Percentiles rank a stretch among this genome's conserved stretches.
phyloP scores from a whole-genome alignment of 2,329 filamentous ascomycete genomes.

The Sporothrix pallida region DNA sequence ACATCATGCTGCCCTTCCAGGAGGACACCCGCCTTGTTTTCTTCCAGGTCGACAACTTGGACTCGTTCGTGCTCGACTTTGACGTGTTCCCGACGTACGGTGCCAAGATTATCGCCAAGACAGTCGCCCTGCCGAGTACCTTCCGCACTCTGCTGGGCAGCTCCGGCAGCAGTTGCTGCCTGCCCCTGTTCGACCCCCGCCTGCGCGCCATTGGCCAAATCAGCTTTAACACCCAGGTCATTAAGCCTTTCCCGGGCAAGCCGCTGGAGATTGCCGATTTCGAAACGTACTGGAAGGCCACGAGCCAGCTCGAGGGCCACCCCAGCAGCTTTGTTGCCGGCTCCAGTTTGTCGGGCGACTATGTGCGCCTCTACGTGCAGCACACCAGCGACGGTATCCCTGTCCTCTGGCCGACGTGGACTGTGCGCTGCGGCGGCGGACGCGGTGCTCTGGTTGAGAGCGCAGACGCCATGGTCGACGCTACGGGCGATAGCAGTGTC shows the following conservation, averaged over 20 bases:
- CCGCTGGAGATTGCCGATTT: constrained; percentile 97
- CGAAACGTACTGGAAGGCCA: constrained; percentile 99
- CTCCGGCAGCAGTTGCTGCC: constrained; percentile 76
- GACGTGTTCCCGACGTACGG: constrained; percentile 98
- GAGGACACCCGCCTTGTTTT: constrained; percentile 93
- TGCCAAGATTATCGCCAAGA: constrained; percentile 95
- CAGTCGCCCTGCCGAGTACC: constrained; percentile 84
- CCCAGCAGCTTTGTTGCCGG: constrained; percentile 89
- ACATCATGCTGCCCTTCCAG: constrained; percentile 92
- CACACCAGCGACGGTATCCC: constrained; percentile 86
- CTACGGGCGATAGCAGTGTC: background rate
- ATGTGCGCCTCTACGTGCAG: constrained; percentile 89
- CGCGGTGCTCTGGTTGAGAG: background rate
- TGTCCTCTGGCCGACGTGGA: constrained; percentile 86
- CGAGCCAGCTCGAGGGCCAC: constrained; percentile 86
- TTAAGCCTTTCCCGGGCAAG: constrained; percentile 92
- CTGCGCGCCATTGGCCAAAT: constrained; percentile 92
- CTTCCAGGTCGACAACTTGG: constrained; percentile 93
- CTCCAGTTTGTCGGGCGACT: constrained; percentile 94
- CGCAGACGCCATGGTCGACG: constrained; percentile 5
- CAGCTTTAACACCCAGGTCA: constrained; percentile 91
- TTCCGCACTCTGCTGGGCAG: constrained; percentile 78
- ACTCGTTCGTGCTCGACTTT: constrained; percentile 93
- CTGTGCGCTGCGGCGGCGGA: constrained; percentile 69
- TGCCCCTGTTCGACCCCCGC: constrained; percentile 91